phyloP scores from a whole-genome alignment of 164 flowering plant species.

The Magnolia kwangsiensis region DNA sequence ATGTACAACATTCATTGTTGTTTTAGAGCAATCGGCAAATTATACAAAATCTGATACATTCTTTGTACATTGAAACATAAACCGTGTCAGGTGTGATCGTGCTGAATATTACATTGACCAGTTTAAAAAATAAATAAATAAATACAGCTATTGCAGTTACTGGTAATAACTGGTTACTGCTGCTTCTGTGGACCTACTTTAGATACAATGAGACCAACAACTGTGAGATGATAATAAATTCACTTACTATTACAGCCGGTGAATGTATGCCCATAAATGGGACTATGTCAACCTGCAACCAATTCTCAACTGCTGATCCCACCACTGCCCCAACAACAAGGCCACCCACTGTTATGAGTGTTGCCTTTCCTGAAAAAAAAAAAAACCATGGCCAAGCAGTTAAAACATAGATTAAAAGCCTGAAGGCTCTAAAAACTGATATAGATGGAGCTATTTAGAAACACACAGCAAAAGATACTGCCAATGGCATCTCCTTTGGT shows the following conservation, averaged over 20 bases:
- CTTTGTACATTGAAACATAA: slow-evolving; percentile 29
- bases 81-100: slow-evolving; percentile 16
- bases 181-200: slow-evolving; percentile 35
- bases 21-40: slow-evolving; percentile 16
- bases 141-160: slow-evolving; percentile 1
- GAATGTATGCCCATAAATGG: slow-evolving; percentile 83
- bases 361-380: slow-evolving; percentile 69
- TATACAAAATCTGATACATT: slow-evolving; percentile 11
- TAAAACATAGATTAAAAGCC: no score
- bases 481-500: no score
- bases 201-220: slow-evolving; percentile 77
- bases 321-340: slow-evolving; percentile 89
- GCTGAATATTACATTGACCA: slow-evolving; percentile 28
- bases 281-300: slow-evolving; percentile 93
- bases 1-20: not conserved
- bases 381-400: not conserved
- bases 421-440: no score
- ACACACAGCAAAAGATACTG: no score
- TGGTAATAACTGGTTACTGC: not conserved
- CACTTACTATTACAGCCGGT: slow-evolving; percentile 79
- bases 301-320: slow-evolving; percentile 85
- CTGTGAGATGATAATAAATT: slow-evolving; percentile 78
- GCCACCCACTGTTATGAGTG: slow-evolving; percentile 74
- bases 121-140: slow-evolving; percentile 1
- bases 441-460: no score